Conservation (phyloP, 768 basidiomycete species). For the Melanogaster broomeanus region DNA sequence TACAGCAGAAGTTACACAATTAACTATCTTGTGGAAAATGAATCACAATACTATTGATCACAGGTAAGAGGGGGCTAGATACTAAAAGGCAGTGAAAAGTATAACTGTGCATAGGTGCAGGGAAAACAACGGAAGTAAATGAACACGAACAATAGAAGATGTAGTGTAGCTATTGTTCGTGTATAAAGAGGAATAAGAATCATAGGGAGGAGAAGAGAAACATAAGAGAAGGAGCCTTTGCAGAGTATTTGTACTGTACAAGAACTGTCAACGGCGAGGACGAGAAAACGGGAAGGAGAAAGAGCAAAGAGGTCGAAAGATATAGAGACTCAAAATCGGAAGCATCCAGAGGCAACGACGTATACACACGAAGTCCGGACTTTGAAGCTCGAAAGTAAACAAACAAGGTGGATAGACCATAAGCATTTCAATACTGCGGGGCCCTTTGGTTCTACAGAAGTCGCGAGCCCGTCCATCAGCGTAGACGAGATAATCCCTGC, state of each 20-base stretch:
- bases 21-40: conserved; percentile 15
- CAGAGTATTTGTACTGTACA: conserved; percentile 20
- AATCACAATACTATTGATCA: conserved; percentile 16
- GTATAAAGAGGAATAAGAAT: conserved; percentile 39
- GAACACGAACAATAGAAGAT: conserved; percentile 10
- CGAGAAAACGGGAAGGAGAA: not conserved
- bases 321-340: not conserved
- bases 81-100: not conserved
- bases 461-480: conserved; percentile 29
- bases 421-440: conserved; percentile 22
- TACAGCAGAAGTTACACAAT: conserved; percentile 11
- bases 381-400: not conserved
- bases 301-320: conserved; percentile 1
- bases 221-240: conserved; percentile 6
- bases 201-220: conserved; percentile 5
- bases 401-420: not conserved
- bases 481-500: conserved; percentile 27
- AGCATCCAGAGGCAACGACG: no score
- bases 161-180: not conserved
- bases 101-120: not conserved
- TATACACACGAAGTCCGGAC: no score
- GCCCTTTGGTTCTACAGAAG: conserved; percentile 24
- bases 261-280: conserved; percentile 14
- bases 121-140: conserved; percentile 4
- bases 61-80: not conserved